Base-by-base conservation (phyloP, 345 rosid species). In the Capsella bursapastoris region DNA sequence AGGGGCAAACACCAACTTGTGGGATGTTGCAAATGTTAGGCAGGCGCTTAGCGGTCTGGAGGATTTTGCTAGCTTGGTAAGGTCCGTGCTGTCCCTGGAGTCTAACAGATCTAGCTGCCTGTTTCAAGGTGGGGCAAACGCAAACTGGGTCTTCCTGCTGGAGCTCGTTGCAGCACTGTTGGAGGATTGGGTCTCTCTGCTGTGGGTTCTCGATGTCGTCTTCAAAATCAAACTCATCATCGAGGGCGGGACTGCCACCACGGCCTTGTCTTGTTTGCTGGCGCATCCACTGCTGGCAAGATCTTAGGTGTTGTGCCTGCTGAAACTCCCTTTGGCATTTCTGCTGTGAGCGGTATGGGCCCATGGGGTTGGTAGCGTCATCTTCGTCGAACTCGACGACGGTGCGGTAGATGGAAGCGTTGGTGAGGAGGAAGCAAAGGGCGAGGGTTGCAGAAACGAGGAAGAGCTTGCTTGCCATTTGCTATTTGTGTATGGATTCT, bases 351-450 rank as follows among this genome's bases (percentile, higher is more conserved):
- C 40, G 40, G 40, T 7, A 37, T 40, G 59, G 38, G 16, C 52
- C 22, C 22, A 18, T 18, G 22, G 22, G 80, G 71, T 70, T 75
- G 35, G 61, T 55, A 6, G 1, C 16, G 27, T 35, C 81, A 14
- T 59, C 78, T 53, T 72, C 81, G 0, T 67, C 78, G 9, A 78
- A 29, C 65, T 78, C 78, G 5, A 78, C 74, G 6, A 66, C 6
- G 3, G 78, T 78, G 18, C 81, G 78, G 78, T 78, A 78, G 74
- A 72, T 78, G 73, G 81, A 78, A 29, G 81, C 81, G 29, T 78
- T 78, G 64, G 78, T 13, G 50, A 78, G 68, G 44, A 78, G 81
- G 48, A 78, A 16, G 34, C 49, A 72, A 52, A 78, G 15, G 34
- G 81, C 73, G 3, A 78, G 73, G 18, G 74, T 45, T n/a, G 78